A percentile compares a stretch with the other conserved stretches of the same genome.
Evolutionary conservation across 306 rosid genomes (phyloP).

Genomic region (Cicer pinnatifidum): DNA sequence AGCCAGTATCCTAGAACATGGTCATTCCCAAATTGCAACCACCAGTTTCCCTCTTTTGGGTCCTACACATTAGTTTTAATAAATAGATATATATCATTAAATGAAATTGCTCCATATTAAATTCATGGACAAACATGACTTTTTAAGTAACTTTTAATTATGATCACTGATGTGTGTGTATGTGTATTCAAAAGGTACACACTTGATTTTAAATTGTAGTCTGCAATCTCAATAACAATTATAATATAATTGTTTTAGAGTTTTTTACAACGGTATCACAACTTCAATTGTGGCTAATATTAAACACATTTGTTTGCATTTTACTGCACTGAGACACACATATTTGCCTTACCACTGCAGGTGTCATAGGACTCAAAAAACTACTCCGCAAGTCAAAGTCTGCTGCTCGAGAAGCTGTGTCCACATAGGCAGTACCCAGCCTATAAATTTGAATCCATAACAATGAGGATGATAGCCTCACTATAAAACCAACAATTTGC

Average conservation of each 20-base stretch:
- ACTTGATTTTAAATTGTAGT: too few species aligned
- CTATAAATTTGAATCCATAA: constrained; percentile 98
- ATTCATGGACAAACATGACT: constrained; percentile 39
- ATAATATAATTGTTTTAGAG: too few species aligned
- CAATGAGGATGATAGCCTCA: constrained; percentile 76
- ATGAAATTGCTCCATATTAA: constrained; percentile 41
- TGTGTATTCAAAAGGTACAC: too few species aligned
- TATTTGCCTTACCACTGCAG: constrained; percentile 50
- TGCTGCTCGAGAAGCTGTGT: constrained; percentile 60
- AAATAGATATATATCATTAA: constrained; percentile 19
- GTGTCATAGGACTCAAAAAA: constrained; percentile 82
- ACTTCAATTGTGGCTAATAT: too few species aligned
- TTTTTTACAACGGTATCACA: too few species aligned
- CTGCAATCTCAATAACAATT: too few species aligned
- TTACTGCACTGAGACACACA: background rate
- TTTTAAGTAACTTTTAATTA: background rate
- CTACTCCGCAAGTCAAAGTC: constrained; percentile 79
- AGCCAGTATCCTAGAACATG: constrained; percentile 71
- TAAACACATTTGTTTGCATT: too few species aligned
- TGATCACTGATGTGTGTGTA: background rate
- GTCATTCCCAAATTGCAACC: constrained; percentile 64
- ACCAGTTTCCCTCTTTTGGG: constrained; percentile 71
- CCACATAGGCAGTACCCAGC: constrained; percentile 74
- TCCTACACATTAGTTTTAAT: constrained; percentile 53
- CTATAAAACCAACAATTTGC: constrained; percentile 74